phyloP scores from a whole-genome alignment of 2,329 filamentous ascomycete genomes.

The Trichoderma guizhouense region DNA sequence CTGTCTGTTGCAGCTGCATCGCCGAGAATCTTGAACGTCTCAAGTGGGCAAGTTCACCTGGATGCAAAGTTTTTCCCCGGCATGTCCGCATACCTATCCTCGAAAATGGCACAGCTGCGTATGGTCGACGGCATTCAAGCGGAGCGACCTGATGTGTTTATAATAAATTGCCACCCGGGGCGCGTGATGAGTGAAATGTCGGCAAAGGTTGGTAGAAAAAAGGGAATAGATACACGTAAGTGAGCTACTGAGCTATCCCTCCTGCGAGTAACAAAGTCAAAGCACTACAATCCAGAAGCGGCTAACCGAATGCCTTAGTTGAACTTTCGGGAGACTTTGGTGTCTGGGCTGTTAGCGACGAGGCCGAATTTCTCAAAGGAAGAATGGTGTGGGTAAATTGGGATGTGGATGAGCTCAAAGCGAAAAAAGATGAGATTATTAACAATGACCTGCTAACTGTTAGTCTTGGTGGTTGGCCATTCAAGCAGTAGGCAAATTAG shows the following conservation, averaged over 20 bases:
- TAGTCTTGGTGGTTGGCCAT: neutral
- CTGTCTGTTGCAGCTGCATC: neutral
- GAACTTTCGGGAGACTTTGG: neutral
- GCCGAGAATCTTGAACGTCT: neutral
- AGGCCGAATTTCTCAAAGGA: neutral
- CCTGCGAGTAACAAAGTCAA: neutral
- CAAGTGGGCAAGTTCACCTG: neutral
- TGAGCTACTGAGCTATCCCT: rapidly evolving
- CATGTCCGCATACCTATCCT: neutral
- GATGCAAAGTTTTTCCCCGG: neutral
- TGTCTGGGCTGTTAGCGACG: neutral
- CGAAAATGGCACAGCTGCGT: neutral
- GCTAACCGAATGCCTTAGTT: neutral
- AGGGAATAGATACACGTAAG: neutral
- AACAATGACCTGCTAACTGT: neutral
- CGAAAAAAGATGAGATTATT: neutral
- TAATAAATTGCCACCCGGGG: neutral
- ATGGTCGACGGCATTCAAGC: neutral
- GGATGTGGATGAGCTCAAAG: neutral
- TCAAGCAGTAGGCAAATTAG: neutral
- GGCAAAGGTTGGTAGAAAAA: neutral
- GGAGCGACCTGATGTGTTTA: neutral
- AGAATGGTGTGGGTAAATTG: neutral
- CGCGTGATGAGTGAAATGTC: neutral
- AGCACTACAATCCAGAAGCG: neutral